Base-by-base conservation (phyloP, 2,329 filamentous ascomycete genomes). In the Aphanocladium album region DNA sequence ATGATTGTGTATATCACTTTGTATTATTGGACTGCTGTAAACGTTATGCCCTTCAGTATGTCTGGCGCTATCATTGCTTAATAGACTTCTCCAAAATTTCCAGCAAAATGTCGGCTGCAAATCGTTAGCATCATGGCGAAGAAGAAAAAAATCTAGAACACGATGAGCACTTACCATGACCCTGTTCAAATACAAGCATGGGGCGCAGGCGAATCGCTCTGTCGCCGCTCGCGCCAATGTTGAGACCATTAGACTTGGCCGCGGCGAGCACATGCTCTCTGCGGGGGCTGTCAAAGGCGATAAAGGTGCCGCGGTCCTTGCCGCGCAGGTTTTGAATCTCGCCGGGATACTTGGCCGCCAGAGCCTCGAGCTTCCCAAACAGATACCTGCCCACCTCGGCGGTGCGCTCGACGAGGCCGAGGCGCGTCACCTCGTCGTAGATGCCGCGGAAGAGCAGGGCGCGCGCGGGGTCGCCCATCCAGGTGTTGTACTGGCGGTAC, bases 401-500 rank as follows among this genome's bases (percentile, higher is more conserved):
- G 2, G 93, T 96, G 76, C 91, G 82, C 71, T 85, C 80, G 52
- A 96, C 90, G 14, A 96, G 83, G 68, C 89, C 83, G 60, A 90
- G 80, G 53, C 85, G 80, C 74, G 91, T 79, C 60, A 96, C 87
- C 78, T 96, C 91, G 61, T 89, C 77, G 72, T 93, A 84, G 76
- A 96, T 96, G 70, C 86, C 89, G 64, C 89, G 86, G 87, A 96
- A 96, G 65, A 96, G 83, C 62, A 96, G 79, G 9, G 90, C 91
- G 62, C 91, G 87, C 17, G 89, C 88, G 19, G 92, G 92, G 77
- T 96, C 92, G 69, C 92, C 92, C 89, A 96, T 96, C 92, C 92
- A 96, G 51, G 91, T 96, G 82, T 96, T 96, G 83, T 96, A 96
- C 77, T 96, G 92, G 64, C 92, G 88, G 81, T 96, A 96, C 5